These are phyloP conservation scores for Sporothrix globosa DNA, from an alignment of 2,329 filamentous ascomycete species.

Conservation along the genomic window DNA sequence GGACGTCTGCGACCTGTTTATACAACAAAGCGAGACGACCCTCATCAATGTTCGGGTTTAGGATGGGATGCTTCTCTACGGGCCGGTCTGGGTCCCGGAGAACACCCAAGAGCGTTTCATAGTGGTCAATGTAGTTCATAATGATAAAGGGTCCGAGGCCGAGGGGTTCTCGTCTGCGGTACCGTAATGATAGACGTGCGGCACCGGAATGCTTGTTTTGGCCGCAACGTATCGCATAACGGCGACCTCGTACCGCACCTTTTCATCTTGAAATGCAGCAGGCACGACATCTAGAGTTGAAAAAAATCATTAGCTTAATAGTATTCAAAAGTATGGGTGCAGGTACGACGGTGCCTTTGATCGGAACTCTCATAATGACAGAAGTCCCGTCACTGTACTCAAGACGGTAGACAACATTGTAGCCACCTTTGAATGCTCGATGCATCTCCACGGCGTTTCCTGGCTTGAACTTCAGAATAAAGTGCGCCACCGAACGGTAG, in stretches of 20 bases:
- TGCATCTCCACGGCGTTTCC: conserved; percentile 39
- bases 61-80: neutral
- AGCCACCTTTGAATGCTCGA: conserved; percentile 40
- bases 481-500: neutral
- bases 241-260: conserved; percentile 44
- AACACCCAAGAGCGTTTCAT: conserved; percentile 2
- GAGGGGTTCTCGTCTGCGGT: conserved; percentile 41
- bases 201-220: conserved; percentile 45
- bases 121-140: conserved; percentile 41
- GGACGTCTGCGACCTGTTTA: neutral
- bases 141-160: conserved; percentile 47
- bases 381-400: conserved; percentile 44
- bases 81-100: neutral
- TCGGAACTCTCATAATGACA: conserved; percentile 40
- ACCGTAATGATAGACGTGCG: conserved; percentile 42
- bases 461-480: conserved; percentile 34
- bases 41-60: neutral
- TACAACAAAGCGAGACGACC: neutral
- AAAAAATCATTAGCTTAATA: no score
- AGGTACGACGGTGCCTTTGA: neutral
- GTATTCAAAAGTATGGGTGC: no score
- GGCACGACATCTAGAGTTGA: neutral
- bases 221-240: conserved; percentile 43
- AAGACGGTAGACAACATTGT: conserved; percentile 42
- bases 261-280: conserved; percentile 43